Evolutionary conservation across 352 stramenopile species (phyloP), one percentile per base, ranked within the genome.

Genomic region (Pythium pectinolyticum): DNA sequence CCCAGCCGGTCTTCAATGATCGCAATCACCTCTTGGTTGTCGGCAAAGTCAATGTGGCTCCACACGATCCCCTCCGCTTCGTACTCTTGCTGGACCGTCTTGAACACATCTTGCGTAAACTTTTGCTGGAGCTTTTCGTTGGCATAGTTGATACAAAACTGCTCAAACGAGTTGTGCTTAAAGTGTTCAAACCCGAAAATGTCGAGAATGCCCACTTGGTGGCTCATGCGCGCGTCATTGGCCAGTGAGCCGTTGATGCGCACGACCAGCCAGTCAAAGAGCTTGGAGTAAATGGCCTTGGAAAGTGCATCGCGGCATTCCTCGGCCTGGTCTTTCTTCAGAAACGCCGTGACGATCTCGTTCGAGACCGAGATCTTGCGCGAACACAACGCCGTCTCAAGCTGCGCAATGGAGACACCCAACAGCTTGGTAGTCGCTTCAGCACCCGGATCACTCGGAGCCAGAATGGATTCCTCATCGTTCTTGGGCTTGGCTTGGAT

Each of bases 201-300:
- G 69, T 98, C 93, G 27, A 98, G 78, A 54, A 98, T 92, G 10
- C 92, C 92, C 19, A 98, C 77, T 46, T 90, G 76, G 24, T 90
- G 64, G 53, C 56, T 56, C 69, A 83, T 86, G 14, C 74, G 67
- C 20, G 53, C 69, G 55, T 91, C 82, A 40, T 85, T 81, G 19
- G 84, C 73, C 7, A 94, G 66, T 17, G 86, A 96, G 11, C 61
- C 69, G 54, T 95, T 95, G 66, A 95, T 91, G 27, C 71, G 82
- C 34, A 86, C 75, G 35, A 99, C 95, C 17, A 99, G 75, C 96
- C 96, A 99, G 58, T 98, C 78, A 66, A 99, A 99, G 12, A 99
- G 63, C 60, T 94, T 96, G 3, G 89, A 95, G 72, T 99, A 99
- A 40, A 98, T 90, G 39, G 96, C 82, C 77, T 98, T 99, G 0